A percentile compares a stretch with the other conserved stretches of the same genome.
Conservation (phyloP, 1,284 basidiomycete species). For the Moniliella sp. region DNA sequence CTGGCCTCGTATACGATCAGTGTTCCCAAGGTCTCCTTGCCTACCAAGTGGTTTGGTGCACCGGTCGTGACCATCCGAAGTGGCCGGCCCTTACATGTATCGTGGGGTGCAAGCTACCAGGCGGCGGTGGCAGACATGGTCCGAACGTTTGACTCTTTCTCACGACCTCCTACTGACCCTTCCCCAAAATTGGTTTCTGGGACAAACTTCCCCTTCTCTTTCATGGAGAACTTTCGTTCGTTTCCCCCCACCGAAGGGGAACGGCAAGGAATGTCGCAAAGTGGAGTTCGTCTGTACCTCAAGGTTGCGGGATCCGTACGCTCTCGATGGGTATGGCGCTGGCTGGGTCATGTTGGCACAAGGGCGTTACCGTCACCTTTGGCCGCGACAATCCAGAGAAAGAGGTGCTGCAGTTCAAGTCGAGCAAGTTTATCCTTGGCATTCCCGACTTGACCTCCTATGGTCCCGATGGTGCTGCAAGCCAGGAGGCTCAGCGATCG, state of each 20-base stretch:
- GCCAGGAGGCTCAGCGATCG: too few species aligned
- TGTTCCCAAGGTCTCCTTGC: constrained; percentile 80
- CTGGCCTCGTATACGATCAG: constrained; percentile 43
- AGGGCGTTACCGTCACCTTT: constrained; percentile 52
- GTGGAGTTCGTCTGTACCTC: constrained; percentile 10
- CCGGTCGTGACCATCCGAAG: constrained; percentile 46
- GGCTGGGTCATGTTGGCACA: constrained; percentile 73
- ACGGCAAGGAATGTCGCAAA: too few species aligned
- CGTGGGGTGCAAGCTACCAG: constrained; percentile 74
- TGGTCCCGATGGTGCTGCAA: too few species aligned
- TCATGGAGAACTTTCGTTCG: constrained; percentile 7
- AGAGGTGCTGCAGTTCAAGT: constrained; percentile 64
- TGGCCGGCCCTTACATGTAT: constrained; percentile 49
- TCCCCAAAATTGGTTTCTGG: constrained; percentile 83
- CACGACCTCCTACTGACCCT: constrained; percentile 59
- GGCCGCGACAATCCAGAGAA: constrained; percentile 52
- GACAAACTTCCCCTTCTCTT: constrained; percentile 51
- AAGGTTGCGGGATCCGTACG: constrained; percentile 63
- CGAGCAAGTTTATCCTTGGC: constrained; percentile 41
- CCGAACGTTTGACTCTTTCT: constrained; percentile 59
- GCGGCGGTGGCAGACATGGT: constrained; percentile 70
- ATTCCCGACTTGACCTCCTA: constrained; percentile 37
- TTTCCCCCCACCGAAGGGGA: too few species aligned
- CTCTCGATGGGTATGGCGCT: constrained; percentile 52
- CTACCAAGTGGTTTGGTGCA: constrained; percentile 72